Evolutionary conservation across 441 rosid species (phyloP), one percentile per base, ranked within the genome.

Genomic region (Hura crepitans): DNA sequence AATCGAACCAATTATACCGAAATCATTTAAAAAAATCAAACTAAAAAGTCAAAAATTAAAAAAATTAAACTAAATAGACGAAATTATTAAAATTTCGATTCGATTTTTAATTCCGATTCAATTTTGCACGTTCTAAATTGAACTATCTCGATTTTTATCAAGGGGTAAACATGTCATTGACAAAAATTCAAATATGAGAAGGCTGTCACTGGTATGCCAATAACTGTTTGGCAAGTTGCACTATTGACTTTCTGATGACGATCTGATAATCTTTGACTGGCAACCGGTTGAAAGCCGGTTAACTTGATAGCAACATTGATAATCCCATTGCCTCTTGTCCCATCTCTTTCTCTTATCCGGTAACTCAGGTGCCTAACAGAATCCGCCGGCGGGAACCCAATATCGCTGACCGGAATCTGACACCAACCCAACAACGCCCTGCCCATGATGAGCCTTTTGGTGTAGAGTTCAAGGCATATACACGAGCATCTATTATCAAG

Each of bases 351-450:
- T 71, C 83, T 55, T 46, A 87, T 53, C 66, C 90, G 79, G 82
- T 87, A 87, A 59, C 87, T 84, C 28, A 85, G 79, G 66, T 78
- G 66, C 70, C 69, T 66, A 15, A 82, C 73, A 4, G 82, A 72
- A 10, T 77, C 83, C 28, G 7, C 72, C n/a, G 82, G 80, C 30
- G 73, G 78, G 23, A 69, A 71, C 64, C 71, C 72, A 22, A 85
- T 68, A 43, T 87, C 92, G 23, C 54, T 51, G 10, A 76, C 83
- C 17, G 86, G 89, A 72, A 87, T 79, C 77, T 51, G 85, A 54
- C 85, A 84, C 87, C 88, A 87, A n/a, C 92, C 92, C 56, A 87
- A 63, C 5, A 69, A 46, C 46, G 79, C 45, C 53, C 23, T 65
- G 57, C 89, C 87, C 12, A 59, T 31, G 25, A 77, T 62, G 64